Evolutionary conservation across 1,284 basidiomycete genomes (phyloP), one percentile per base, ranked within the genome.

Genomic region (Grifola frondosa): DNA sequence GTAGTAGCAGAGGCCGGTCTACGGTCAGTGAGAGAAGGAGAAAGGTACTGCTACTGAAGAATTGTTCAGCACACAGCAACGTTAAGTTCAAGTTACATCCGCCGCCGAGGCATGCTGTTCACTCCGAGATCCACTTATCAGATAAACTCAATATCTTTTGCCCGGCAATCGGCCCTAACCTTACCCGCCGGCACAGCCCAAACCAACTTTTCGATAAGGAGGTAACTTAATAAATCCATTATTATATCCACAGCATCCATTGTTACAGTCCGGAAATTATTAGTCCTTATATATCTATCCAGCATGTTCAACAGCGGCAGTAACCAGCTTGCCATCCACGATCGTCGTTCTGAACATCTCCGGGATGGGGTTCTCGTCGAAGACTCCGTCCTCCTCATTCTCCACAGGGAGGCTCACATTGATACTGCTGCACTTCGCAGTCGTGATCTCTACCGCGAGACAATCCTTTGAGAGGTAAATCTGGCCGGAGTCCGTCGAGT

Each of bases 321-420:
- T 96, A 36, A 93, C 78, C 42, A 97, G 69, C 65, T 89, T 96
- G n/a, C 94, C 93, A 53, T 81, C 71, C 61, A 81, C 73, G 16
- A 99, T 73, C 35, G 81, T 78, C 31, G 90, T 91, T 74, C 85
- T 91, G 66, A 99, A 76, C 88, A 98, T 98, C 70, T 99, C 97
- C 1, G 97, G 97, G 28, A 99, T 73, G 3, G 96, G 80, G 55
- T 84, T 83, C 68, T 99, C 97, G 50, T 82, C 80, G 58, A 94
- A 97, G 39, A 96, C 79, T 10, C 95, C 97, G 11, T 95, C 90
- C 61, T 96, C 93, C 57, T 91, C 91, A 28, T 81, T 88, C 52
- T 85, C 85, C 2, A 88, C 84, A 0, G 96, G 96, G 33, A 99
- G 65, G 56, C 82, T 91, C 48, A 99, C 78, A 67, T 99, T 99